A percentile compares a stretch with the other conserved stretches of the same genome.
Conservation (phyloP, 805 yeast genomes). For the Yarrowia yakushimensis region DNA sequence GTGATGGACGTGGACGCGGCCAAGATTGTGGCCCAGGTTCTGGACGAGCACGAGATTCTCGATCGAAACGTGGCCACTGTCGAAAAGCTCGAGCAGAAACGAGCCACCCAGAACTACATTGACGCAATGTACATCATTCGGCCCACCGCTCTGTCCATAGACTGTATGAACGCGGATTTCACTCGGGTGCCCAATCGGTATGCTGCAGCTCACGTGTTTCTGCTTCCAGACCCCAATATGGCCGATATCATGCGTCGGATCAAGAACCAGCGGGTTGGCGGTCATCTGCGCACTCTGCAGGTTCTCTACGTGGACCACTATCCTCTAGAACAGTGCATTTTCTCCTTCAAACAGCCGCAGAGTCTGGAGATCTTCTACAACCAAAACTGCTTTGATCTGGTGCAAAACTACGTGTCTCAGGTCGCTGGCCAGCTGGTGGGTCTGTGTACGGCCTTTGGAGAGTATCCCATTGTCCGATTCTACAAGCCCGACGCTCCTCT, state of each 20-base stretch:
- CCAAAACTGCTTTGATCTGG: slow-evolving; percentile 56
- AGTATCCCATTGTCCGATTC: slow-evolving; percentile 81
- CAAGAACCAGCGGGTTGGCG: slow-evolving; percentile 33
- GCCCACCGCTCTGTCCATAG: slow-evolving; percentile 62
- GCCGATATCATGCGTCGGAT: slow-evolving; percentile 30
- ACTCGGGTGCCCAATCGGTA: slow-evolving; percentile 65
- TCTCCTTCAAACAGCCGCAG: slow-evolving; percentile 56
- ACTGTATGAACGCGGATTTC: slow-evolving; percentile 76
- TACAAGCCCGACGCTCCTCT: slow-evolving; percentile 44
- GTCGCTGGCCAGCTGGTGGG: slow-evolving; percentile 66
- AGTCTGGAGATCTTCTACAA: slow-evolving; percentile 74
- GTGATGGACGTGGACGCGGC: slow-evolving; percentile 58
- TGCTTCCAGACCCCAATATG: slow-evolving; percentile 48
- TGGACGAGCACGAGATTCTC: slow-evolving; percentile 41
- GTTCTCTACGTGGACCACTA: slow-evolving; percentile 49
- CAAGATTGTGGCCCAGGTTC: slow-evolving; percentile 45
- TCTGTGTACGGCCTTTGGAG: slow-evolving; percentile 75
- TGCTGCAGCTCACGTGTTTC: slow-evolving; percentile 65
- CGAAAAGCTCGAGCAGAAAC: slow-evolving; percentile 57
- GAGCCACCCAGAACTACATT: slow-evolving; percentile 59
- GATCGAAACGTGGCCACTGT: slow-evolving; percentile 45
- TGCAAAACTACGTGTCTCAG: slow-evolving; percentile 52
- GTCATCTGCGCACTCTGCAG: slow-evolving; percentile 36
- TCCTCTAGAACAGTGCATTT: slow-evolving; percentile 70
- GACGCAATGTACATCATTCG: slow-evolving; percentile 80